Conservation (phyloP, 768 basidiomycete species). For the Xerocomellus chrysenteron region DNA sequence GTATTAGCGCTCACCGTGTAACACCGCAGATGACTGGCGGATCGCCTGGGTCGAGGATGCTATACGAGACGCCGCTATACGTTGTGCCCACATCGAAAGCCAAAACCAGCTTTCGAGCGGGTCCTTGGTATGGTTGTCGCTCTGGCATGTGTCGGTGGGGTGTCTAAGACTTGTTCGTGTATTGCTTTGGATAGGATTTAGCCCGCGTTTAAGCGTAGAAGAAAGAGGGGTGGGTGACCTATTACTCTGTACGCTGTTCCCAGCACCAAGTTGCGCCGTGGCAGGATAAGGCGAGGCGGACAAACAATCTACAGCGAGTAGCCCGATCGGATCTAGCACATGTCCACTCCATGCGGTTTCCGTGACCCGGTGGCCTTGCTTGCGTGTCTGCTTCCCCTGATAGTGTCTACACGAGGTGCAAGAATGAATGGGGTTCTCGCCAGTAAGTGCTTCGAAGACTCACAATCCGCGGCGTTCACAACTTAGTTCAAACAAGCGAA, state of each 20-base stretch:
- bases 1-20: conserved; percentile 19
- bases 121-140: conserved; percentile 41
- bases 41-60: conserved; percentile 33
- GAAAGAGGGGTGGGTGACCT: neutral
- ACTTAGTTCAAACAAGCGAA: neutral
- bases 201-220: neutral
- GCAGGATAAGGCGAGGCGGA: conserved; percentile 16
- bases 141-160: conserved; percentile 20
- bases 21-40: conserved; percentile 23
- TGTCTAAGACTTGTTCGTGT: neutral
- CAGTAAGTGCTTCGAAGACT: neutral
- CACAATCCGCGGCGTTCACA: neutral
- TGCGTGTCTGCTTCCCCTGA: neutral
- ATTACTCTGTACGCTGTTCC: neutral
- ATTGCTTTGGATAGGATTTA: neutral
- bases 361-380: neutral
- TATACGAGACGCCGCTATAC: conserved; percentile 49
- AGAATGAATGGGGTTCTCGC: no score
- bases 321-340: conserved; percentile 10
- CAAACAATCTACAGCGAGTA: conserved; percentile 2
- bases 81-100: conserved; percentile 56
- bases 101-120: conserved; percentile 42
- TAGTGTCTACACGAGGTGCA: no score
- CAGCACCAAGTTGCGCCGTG: neutral
- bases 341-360: conserved; percentile 6